A percentile compares a stretch with the other conserved stretches of the same genome.
Evolutionary conservation across 495 filamentous ascomycete species (phyloP).

Genomic region (Aspergillus leporis): DNA sequence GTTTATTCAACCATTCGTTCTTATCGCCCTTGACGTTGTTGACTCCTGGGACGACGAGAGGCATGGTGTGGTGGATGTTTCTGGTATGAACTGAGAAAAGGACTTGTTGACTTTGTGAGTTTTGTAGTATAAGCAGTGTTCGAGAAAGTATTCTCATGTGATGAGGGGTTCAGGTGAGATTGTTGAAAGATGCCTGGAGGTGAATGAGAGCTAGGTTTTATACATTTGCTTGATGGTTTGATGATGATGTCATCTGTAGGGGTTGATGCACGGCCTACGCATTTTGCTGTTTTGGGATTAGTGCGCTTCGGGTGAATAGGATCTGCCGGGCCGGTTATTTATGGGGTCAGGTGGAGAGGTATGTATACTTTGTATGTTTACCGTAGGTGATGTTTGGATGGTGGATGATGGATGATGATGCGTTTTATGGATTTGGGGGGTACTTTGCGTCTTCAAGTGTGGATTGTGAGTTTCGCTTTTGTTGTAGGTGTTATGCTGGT

Average conservation of each 20-base stretch:
- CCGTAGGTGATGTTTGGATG: background rate
- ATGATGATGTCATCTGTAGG: background rate
- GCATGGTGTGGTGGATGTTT: slow-evolving; percentile 57
- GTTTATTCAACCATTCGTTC: slow-evolving; percentile 69
- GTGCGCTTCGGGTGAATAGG: background rate
- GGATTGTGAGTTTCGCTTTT: no score
- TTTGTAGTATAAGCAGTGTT: background rate
- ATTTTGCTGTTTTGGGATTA: slow-evolving; percentile 1
- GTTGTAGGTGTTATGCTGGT: no score
- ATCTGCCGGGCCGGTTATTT: background rate
- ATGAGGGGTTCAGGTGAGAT: background rate
- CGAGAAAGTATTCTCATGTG: background rate
- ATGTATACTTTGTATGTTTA: background rate
- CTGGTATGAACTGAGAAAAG: background rate
- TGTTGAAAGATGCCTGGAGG: background rate
- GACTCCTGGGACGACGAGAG: slow-evolving; percentile 78
- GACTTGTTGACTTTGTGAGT: background rate
- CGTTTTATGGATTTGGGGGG: no score
- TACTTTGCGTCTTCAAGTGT: no score
- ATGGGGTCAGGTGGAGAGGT: background rate
- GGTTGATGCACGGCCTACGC: no score
- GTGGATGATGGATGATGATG: no score
- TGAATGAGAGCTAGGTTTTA: background rate
- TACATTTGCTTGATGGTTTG: background rate
- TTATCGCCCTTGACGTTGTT: slow-evolving; percentile 50